These are phyloP conservation scores for Periglandula ipomoeae DNA, from an alignment of 2,329 filamentous ascomycete species.

Conservation along the genomic window DNA sequence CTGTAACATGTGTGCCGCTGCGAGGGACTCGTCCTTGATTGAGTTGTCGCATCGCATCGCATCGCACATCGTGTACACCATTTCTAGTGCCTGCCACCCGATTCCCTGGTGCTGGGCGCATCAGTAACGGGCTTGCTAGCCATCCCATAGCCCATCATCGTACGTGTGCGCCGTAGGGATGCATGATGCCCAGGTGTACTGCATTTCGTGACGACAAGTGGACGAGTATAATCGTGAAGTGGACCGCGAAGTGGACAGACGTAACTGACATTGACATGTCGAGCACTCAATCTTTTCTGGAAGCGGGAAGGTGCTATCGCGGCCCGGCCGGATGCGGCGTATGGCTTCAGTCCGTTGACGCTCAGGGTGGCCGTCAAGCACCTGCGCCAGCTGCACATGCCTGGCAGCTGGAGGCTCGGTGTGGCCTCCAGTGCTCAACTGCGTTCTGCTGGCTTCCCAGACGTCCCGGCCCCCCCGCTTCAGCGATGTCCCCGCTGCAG, in stretches of 20 bases:
- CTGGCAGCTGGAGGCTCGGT: too few species aligned
- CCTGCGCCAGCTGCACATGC: too few species aligned
- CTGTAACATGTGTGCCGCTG: too few species aligned
- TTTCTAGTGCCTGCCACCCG: background rate
- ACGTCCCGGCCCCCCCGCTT: background rate
- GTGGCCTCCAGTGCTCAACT: too few species aligned
- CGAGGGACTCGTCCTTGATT: too few species aligned
- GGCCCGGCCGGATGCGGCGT: background rate
- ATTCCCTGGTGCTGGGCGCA: background rate
- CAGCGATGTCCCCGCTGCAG: background rate
- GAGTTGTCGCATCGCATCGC: background rate
- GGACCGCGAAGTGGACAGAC: too few species aligned
- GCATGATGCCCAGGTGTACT: background rate
- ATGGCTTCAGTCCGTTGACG: too few species aligned
- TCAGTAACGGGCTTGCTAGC: background rate
- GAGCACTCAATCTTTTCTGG: too few species aligned
- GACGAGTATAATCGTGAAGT: too few species aligned
- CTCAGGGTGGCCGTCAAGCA: too few species aligned
- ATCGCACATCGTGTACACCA: background rate
- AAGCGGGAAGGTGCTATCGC: background rate
- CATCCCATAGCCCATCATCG: background rate
- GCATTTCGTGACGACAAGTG: background rate
- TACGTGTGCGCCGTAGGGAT: slow-evolving; percentile 1
- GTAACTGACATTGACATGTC: too few species aligned
- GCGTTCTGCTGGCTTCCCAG: background rate